Evolutionary conservation across 108 stramenopile genomes (phyloP).

Genomic region (Phaeodactylum tricornutum): DNA sequence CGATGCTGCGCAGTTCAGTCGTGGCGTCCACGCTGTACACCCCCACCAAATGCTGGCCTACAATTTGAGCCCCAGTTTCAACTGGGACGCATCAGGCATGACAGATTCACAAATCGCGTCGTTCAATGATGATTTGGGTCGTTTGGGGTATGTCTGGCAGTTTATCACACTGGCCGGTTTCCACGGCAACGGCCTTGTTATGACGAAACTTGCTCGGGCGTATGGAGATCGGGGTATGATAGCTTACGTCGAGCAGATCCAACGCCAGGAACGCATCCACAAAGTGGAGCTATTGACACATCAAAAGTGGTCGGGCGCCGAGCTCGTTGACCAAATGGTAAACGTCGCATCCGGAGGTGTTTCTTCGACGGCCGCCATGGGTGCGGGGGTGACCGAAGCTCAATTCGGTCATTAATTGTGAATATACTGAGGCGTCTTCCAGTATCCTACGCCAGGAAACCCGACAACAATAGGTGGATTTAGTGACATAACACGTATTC

Average conservation of each 20-base stretch:
- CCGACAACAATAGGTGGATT: too few species aligned
- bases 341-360: slow-evolving; percentile 85
- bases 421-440: too few species aligned
- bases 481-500: too few species aligned
- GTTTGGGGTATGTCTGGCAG: slow-evolving; percentile 89
- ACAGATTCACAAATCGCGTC: slow-evolving; percentile 58
- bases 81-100: slow-evolving; percentile 95
- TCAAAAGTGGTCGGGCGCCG: slow-evolving; percentile 94
- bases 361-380: slow-evolving; percentile 89
- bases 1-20: slow-evolving; percentile 68
- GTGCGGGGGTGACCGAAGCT: slow-evolving; percentile 82
- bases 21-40: slow-evolving; percentile 48
- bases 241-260: slow-evolving; percentile 90
- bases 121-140: slow-evolving; percentile 88
- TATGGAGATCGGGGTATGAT: slow-evolving; percentile 87
- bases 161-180: slow-evolving; percentile 96
- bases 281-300: slow-evolving; percentile 88
- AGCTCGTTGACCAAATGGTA: slow-evolving; percentile 89
- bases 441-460: too few species aligned
- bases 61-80: slow-evolving; percentile 91
- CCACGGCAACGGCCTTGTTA: slow-evolving; percentile 88
- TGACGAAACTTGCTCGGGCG: slow-evolving; percentile 73
- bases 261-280: slow-evolving; percentile 78
- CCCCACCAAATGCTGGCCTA: slow-evolving; percentile 93
- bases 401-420: too few species aligned